These are phyloP conservation scores for Bruguiera hainesii DNA, from an alignment of 441 rosid genomes.

Conservation along the genomic window DNA sequence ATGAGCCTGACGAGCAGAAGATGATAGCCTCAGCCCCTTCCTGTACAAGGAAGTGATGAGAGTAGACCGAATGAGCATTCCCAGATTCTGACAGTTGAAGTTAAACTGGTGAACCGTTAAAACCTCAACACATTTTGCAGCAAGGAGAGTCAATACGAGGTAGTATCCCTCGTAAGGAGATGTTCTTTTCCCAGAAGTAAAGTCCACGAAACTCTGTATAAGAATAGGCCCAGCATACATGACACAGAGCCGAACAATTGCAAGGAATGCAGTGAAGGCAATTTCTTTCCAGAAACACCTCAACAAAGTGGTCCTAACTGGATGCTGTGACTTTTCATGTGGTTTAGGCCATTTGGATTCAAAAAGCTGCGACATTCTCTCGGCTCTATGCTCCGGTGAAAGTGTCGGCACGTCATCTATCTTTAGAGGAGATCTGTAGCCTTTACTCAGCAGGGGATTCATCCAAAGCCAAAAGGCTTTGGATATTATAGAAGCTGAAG, in stretches of 20 bases:
- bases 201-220: constrained; percentile 77
- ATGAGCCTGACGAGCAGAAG: constrained; percentile 88
- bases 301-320: constrained; percentile 68
- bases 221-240: constrained; percentile 82
- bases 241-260: constrained; percentile 66
- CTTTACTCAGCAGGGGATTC: constrained; percentile 77
- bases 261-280: constrained; percentile 71
- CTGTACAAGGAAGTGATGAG: constrained; percentile 74
- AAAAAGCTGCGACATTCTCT: constrained; percentile 58
- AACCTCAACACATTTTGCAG: constrained; percentile 78
- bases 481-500: constrained; percentile 69
- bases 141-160: constrained; percentile 68
- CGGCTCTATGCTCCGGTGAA: constrained; percentile 75
- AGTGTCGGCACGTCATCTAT: constrained; percentile 71
- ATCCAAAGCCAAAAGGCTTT: constrained; percentile 92
- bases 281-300: constrained; percentile 82
- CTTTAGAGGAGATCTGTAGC: constrained; percentile 71
- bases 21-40: constrained; percentile 70
- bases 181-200: constrained; percentile 66
- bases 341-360: constrained; percentile 79
- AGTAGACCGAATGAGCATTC: constrained; percentile 81
- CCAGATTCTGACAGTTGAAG: constrained; percentile 90
- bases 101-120: constrained; percentile 70
- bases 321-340: constrained; percentile 51
- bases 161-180: constrained; percentile 75